These are phyloP conservation scores for Lithohypha guttulata DNA, from an alignment of 2,329 filamentous ascomycete genomes.

Conservation along the genomic window DNA sequence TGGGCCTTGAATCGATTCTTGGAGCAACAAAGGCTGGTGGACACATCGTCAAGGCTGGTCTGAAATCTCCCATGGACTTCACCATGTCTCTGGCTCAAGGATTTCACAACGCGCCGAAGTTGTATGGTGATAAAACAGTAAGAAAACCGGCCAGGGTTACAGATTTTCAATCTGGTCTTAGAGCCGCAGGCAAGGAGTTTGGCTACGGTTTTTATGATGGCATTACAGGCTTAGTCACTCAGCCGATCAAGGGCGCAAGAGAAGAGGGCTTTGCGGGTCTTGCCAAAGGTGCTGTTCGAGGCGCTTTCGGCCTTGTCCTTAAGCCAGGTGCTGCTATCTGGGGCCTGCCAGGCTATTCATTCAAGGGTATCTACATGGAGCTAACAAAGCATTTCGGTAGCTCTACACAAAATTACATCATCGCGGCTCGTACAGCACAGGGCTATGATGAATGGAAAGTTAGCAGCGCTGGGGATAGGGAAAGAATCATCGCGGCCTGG, in stretches of 20 bases:
- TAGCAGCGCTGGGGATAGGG: conserved; percentile 48
- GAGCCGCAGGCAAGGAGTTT: conserved; percentile 67
- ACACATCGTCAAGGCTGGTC: conserved; percentile 61
- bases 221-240: conserved; percentile 67
- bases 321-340: conserved; percentile 74
- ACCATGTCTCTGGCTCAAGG: conserved; percentile 72
- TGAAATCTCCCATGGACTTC: conserved; percentile 76
- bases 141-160: conserved; percentile 70
- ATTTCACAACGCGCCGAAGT: conserved; percentile 73
- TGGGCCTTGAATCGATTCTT: conserved; percentile 48
- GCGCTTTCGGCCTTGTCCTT: conserved; percentile 66
- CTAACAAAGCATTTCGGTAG: conserved; percentile 59
- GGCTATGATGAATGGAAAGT: conserved; percentile 55
- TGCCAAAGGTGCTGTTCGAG: conserved; percentile 70
- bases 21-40: conserved; percentile 57
- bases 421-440: conserved; percentile 64
- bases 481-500: conserved; percentile 57
- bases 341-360: conserved; percentile 67
- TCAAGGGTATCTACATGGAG: conserved; percentile 73
- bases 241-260: conserved; percentile 59
- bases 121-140: conserved; percentile 78
- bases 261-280: conserved; percentile 57
- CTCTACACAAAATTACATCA: conserved; percentile 67
- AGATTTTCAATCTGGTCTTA: conserved; percentile 62
- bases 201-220: conserved; percentile 71